Evolutionary conservation across 306 rosid genomes (phyloP).

Genomic region (Ziziphus jujuba): DNA sequence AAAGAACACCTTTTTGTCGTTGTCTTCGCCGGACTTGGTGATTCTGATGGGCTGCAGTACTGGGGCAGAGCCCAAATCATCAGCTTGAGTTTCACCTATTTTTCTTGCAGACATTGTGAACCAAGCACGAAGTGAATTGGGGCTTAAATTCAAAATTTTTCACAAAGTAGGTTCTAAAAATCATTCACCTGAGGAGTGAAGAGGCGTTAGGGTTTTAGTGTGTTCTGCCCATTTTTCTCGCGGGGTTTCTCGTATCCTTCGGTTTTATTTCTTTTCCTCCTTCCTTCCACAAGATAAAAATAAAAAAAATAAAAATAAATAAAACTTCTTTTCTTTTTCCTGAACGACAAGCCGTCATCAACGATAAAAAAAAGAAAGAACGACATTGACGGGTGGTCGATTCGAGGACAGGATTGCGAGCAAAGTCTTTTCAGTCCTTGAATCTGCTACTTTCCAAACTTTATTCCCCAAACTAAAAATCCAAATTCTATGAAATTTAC

Average conservation of each 20-base stretch:
- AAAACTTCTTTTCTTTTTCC: too few relatives aligned
- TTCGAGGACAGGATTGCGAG: too few relatives aligned
- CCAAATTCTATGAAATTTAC: too few relatives aligned
- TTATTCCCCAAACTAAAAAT: too few relatives aligned
- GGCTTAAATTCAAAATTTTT: slow-evolving; percentile 22
- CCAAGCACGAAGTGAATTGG: slow-evolving; percentile 5
- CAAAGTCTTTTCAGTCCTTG: too few relatives aligned
- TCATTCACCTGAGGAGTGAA: background rate
- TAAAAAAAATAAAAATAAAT: too few relatives aligned
- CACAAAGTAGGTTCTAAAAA: background rate
- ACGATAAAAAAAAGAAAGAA: too few relatives aligned
- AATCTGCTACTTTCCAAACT: too few relatives aligned
- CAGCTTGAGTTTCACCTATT: slow-evolving; percentile 55
- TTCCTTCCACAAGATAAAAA: too few relatives aligned
- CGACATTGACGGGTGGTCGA: too few relatives aligned
- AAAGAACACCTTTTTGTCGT: slow-evolving; percentile 55
- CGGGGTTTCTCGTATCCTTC: background rate
- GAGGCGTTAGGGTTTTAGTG: slow-evolving; percentile 14
- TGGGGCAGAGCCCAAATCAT: slow-evolving; percentile 63
- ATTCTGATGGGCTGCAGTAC: slow-evolving; percentile 62
- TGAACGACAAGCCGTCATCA: too few relatives aligned
- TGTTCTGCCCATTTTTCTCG: background rate
- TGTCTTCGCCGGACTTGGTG: slow-evolving; percentile 60
- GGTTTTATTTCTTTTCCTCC: too few relatives aligned
- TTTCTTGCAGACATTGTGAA: slow-evolving; percentile 46